Conservation (phyloP, 768 basidiomycete species). For the Chalciporus chontae region DNA sequence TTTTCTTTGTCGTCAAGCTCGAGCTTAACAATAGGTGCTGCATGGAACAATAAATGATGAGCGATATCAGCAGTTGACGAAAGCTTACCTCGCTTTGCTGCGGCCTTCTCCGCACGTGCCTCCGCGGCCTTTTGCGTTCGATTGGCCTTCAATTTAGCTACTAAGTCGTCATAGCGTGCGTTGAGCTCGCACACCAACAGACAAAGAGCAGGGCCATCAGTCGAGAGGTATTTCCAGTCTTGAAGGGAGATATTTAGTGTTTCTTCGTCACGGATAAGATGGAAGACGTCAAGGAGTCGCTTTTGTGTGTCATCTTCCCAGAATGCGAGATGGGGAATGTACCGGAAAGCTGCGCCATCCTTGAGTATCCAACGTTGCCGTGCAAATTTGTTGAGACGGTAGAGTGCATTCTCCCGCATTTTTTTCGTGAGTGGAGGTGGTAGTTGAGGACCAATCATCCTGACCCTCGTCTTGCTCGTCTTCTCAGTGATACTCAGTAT, state of each 20-base stretch:
- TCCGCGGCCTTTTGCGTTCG: background rate
- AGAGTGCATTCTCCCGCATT: background rate
- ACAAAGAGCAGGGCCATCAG: background rate
- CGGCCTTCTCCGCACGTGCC: background rate
- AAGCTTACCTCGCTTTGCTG: no score
- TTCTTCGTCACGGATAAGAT: no score
- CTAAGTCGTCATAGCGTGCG: background rate
- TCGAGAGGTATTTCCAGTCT: background rate
- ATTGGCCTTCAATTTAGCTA: background rate
- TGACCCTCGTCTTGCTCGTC: background rate
- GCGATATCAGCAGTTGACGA: no score
- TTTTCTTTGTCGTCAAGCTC: no score
- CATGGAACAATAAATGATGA: no score
- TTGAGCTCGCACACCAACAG: background rate
- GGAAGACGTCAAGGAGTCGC: background rate
- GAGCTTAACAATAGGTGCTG: no score
- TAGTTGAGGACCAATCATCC: background rate
- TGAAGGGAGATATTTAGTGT: background rate
- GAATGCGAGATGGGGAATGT: background rate
- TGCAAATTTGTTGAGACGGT: background rate
- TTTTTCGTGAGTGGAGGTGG: background rate
- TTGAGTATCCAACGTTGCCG: background rate
- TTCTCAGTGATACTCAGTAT: background rate
- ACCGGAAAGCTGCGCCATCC: background rate
- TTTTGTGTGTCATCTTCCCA: background rate